phyloP scores from a whole-genome alignment of 257 asterid genomes.

The Nicotiana paniculata region DNA sequence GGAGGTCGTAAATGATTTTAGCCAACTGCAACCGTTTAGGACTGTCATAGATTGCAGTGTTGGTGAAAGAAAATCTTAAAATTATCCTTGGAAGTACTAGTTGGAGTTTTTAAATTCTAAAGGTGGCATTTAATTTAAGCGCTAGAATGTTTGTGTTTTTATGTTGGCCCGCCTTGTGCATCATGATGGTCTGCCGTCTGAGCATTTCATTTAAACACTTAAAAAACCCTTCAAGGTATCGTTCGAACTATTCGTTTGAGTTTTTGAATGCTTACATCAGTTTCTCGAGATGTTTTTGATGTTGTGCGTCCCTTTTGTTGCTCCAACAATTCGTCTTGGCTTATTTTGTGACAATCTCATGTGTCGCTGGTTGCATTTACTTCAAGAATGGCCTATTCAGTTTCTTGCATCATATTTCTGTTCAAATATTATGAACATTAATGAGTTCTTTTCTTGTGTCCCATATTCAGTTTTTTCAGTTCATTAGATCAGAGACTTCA shows the following conservation, averaged over 20 bases:
- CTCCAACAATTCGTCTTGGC: not conserved
- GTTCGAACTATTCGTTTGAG: not conserved
- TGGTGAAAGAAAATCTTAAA: not conserved
- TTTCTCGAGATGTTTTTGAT: not conserved
- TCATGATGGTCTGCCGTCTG: not conserved
- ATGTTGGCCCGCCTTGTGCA: not conserved
- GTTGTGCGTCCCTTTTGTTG: not conserved
- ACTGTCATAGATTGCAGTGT: not conserved
- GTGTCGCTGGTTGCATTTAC: not conserved
- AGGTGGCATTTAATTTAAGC: not conserved
- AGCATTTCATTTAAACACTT: not conserved
- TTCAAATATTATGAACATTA: not conserved
- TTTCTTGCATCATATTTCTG: not conserved
- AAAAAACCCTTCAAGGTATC: not conserved
- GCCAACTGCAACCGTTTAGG: too few relatives aligned
- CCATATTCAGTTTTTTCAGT: constrained; percentile 28
- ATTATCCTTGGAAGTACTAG: not conserved
- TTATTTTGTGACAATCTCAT: not conserved
- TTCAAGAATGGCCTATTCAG: not conserved
- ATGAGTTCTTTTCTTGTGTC: not conserved
- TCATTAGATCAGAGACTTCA: constrained; percentile 55
- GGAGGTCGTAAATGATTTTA: too few relatives aligned
- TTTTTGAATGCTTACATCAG: not conserved
- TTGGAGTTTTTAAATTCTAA: not conserved
- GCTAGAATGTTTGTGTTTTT: not conserved